Percentiles rank a stretch among this genome's conserved stretches.
These are phyloP conservation scores for Aegilops bicornis DNA, from an alignment of 176 grass and related monocot genomes.

Conservation along the genomic window DNA sequence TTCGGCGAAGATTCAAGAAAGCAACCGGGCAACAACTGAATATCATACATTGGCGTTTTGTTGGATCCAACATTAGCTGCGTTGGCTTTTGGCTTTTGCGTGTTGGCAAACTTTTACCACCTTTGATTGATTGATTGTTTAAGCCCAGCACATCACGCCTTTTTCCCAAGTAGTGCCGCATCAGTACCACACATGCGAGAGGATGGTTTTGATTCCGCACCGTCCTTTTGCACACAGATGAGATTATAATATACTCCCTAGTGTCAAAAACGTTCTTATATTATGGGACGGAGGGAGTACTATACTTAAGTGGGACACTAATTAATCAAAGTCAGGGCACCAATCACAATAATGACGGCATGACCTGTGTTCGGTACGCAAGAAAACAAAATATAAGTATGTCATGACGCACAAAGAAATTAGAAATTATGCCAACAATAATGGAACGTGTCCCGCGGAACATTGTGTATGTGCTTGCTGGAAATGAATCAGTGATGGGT, in stretches of 20 bases:
- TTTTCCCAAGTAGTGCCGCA: background rate
- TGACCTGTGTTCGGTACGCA: background rate
- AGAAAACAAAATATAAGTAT: background rate
- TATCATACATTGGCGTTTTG: background rate
- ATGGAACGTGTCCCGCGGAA: background rate
- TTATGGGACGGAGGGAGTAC: no score
- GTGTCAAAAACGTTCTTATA: no score
- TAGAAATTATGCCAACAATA: background rate
- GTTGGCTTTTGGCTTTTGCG: conserved; percentile 34
- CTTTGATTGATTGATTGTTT: background rate
- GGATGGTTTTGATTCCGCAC: background rate
- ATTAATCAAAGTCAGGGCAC: background rate
- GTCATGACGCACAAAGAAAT: no score
- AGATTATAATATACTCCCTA: no score
- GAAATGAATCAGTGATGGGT: background rate
- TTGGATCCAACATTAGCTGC: conserved; percentile 19
- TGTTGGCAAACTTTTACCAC: conserved; percentile 17
- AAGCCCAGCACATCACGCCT: background rate
- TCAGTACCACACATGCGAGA: background rate
- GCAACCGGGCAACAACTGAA: conserved; percentile 2
- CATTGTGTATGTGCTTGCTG: background rate
- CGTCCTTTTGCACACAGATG: background rate
- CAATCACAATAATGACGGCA: background rate
- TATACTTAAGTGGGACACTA: background rate
- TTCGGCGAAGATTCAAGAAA: background rate